Conservation (phyloP, 768 basidiomycete genomes). For the Multifurca ochricompacta region DNA sequence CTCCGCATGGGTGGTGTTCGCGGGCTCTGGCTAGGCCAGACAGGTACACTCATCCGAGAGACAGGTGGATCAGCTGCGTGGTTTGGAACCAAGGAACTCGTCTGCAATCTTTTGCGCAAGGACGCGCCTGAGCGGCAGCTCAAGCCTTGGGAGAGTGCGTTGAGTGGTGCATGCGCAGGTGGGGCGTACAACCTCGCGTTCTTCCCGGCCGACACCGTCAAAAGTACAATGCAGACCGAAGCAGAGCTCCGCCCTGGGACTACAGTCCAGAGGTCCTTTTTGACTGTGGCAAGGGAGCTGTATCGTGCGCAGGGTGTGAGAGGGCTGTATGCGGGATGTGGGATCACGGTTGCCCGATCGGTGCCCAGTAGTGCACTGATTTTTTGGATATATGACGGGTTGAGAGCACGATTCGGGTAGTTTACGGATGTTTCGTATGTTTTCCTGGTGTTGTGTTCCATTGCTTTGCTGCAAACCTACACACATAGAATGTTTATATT, state of each 20-base stretch:
- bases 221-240: slow-evolving; percentile 91
- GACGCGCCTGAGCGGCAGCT: slow-evolving; percentile 24
- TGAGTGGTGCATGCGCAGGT: slow-evolving; percentile 81
- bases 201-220: slow-evolving; percentile 93
- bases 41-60: slow-evolving; percentile 87
- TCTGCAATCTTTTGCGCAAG: slow-evolving; percentile 50
- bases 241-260: slow-evolving; percentile 67
- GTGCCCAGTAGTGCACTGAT: slow-evolving; percentile 90
- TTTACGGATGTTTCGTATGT: neutral
- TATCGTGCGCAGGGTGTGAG: slow-evolving; percentile 67
- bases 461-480: neutral
- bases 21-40: slow-evolving; percentile 96
- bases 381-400: slow-evolving; percentile 84
- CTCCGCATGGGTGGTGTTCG: slow-evolving; percentile 61
- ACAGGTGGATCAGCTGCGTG: slow-evolving; percentile 87
- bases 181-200: slow-evolving; percentile 79
- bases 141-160: slow-evolving; percentile 69
- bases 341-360: slow-evolving; percentile 78
- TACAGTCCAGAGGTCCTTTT: slow-evolving; percentile 36
- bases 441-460: neutral
- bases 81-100: slow-evolving; percentile 84
- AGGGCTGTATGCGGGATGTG: slow-evolving; percentile 90
- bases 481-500: neutral
- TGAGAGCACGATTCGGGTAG: slow-evolving; percentile 47
- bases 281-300: slow-evolving; percentile 57